Evolutionary conservation across 2,329 filamentous ascomycete genomes (phyloP).

Genomic region (Proliferodiscus dingleyae): DNA sequence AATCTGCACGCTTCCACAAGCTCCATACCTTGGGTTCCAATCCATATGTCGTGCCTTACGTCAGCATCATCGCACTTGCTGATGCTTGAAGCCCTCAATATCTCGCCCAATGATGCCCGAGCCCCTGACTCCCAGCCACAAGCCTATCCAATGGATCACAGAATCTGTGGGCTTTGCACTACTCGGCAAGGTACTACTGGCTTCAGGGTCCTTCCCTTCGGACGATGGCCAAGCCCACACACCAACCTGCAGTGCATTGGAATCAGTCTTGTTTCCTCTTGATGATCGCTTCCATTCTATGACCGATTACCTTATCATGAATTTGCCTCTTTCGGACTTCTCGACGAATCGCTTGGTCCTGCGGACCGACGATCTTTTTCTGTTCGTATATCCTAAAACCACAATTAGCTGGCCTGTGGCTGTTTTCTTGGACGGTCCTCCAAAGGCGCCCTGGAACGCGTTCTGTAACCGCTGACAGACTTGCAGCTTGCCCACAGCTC

Average conservation of each 20-base stretch:
- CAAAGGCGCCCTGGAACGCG: constrained; percentile 10
- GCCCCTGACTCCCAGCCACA: constrained; percentile 3
- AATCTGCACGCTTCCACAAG: too few relatives aligned
- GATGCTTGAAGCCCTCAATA: neutral
- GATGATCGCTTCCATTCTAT: constrained; percentile 2
- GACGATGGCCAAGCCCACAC: constrained; percentile 1
- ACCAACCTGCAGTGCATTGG: constrained; percentile 1
- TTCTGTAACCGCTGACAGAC: constrained; percentile 16
- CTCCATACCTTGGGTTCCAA: constrained; percentile 5
- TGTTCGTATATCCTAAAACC: constrained; percentile 5
- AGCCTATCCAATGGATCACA: neutral
- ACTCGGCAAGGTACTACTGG: neutral
- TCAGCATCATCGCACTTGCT: neutral
- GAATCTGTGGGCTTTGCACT: neutral
- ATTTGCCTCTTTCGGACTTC: neutral
- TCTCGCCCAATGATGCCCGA: constrained; percentile 13
- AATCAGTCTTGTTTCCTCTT: neutral
- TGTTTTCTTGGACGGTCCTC: too few relatives aligned
- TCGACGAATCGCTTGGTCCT: constrained; percentile 8
- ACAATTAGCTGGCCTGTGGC: constrained; percentile 2
- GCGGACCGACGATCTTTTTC: constrained; percentile 11
- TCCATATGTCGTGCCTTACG: too few relatives aligned
- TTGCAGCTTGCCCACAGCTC: constrained; percentile 14
- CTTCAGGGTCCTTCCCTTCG: too few relatives aligned
- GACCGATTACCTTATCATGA: neutral